Conservation (phyloP, 345 rosid species). For the Citrus reticulata region DNA sequence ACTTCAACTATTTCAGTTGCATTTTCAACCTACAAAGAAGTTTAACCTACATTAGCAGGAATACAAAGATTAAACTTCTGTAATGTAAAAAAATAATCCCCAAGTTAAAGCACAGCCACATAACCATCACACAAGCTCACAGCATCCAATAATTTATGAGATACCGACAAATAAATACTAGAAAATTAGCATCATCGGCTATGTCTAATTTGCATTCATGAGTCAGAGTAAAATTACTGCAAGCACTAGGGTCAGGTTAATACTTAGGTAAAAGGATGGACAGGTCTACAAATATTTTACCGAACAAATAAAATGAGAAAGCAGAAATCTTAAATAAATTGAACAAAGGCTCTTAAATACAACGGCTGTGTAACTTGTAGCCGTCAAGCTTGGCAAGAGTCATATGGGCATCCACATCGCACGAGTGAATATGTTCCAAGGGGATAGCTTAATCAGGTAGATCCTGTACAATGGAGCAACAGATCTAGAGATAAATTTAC, state of each 20-base stretch:
- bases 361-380: background rate
- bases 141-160: background rate
- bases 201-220: background rate
- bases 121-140: background rate
- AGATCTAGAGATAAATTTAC: background rate
- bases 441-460: background rate
- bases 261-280: background rate
- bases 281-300: background rate
- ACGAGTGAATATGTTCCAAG: background rate
- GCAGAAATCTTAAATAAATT: background rate
- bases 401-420: background rate
- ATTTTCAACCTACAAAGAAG: slow-evolving; percentile 37
- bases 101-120: background rate
- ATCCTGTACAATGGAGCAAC: background rate
- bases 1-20: slow-evolving; percentile 70
- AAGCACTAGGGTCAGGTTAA: background rate
- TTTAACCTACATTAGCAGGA: background rate
- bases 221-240: background rate
- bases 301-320: background rate
- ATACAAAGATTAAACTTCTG: background rate
- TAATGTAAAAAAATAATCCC: background rate
- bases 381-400: background rate
- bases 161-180: background rate
- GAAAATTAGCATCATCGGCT: background rate
- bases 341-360: background rate